phyloP scores from a whole-genome alignment of 164 flowering plant species.

The Vitis labrusca region DNA sequence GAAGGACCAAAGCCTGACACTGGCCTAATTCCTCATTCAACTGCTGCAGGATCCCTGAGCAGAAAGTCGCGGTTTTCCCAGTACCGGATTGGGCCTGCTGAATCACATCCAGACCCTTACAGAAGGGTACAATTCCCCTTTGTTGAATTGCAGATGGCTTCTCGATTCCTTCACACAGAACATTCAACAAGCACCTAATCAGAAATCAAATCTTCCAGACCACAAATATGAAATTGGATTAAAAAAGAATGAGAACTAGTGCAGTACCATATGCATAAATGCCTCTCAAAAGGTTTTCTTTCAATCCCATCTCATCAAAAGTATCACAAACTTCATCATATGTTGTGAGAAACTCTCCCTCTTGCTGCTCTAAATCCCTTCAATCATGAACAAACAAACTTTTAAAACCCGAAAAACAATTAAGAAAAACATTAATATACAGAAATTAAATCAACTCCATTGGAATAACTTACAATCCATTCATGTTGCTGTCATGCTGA shows the following conservation, averaged over 20 bases:
- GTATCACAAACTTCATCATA: conserved; percentile 38
- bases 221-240: no score
- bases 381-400: no score
- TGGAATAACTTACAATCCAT: conserved; percentile 27
- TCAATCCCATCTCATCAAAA: conserved; percentile 40
- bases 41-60: conserved; percentile 55
- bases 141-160: conserved; percentile 64
- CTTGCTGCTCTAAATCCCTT: no score
- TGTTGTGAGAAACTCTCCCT: conserved; percentile 32
- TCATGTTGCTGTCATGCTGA: conserved; percentile 38
- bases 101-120: conserved; percentile 52
- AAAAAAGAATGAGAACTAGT: background rate
- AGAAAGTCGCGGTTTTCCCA: conserved; percentile 55
- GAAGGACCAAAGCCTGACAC: conserved; percentile 49
- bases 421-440: background rate
- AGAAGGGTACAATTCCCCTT: conserved; percentile 57
- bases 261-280: conserved; percentile 41
- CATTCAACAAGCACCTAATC: no score
- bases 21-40: conserved; percentile 38
- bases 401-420: no score
- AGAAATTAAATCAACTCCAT: background rate
- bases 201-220: no score
- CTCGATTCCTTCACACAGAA: conserved; percentile 15
- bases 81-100: conserved; percentile 62
- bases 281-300: conserved; percentile 45